Evolutionary conservation across 441 rosid species (phyloP).

Genomic region (Brassica hybrid): DNA sequence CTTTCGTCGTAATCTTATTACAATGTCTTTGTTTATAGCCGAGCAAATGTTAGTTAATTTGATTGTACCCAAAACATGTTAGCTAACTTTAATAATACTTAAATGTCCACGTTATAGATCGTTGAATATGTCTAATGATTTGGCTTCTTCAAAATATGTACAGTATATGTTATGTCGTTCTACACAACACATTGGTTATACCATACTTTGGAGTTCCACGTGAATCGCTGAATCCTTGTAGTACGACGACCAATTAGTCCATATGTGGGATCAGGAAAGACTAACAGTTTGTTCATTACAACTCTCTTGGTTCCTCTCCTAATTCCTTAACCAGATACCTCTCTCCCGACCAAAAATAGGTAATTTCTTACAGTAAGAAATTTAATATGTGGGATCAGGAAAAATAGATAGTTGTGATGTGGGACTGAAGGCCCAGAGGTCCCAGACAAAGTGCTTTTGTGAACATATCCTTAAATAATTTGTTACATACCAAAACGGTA

Average conservation of each 20-base stretch:
- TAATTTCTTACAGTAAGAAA: background rate
- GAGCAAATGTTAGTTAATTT: background rate
- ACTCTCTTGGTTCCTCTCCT: background rate
- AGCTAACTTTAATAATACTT: background rate
- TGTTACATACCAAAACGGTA: background rate
- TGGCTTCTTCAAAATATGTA: background rate
- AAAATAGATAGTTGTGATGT: slow-evolving; percentile 2
- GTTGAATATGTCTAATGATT: background rate
- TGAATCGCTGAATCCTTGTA: background rate
- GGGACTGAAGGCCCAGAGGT: slow-evolving; percentile 8
- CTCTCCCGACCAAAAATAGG: background rate
- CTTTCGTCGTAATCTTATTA: background rate
- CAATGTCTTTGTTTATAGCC: background rate
- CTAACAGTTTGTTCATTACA: background rate
- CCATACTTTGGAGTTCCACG: background rate
- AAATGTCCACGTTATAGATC: background rate
- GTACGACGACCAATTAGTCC: background rate
- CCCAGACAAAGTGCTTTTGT: slow-evolving; percentile 14
- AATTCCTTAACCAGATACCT: background rate
- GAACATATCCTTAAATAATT: slow-evolving; percentile 10
- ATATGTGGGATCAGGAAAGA: background rate
- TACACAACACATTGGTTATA: background rate
- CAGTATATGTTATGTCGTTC: background rate
- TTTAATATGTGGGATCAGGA: background rate
- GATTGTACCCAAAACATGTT: background rate